phyloP scores from a whole-genome alignment of 225 moss, liverwort and hornwort genomes.

The Bryum argenteum region DNA sequence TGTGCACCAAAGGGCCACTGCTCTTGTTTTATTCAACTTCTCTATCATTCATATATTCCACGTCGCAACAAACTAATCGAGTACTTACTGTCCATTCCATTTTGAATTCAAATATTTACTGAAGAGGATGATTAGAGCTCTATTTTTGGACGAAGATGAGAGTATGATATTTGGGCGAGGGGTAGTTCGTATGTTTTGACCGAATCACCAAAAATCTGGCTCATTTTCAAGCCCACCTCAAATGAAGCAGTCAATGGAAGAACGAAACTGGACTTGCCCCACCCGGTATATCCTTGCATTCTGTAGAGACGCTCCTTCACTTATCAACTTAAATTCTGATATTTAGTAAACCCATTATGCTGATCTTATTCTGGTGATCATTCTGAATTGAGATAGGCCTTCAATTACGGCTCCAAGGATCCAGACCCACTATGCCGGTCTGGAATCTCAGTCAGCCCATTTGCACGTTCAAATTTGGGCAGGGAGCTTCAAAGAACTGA shows the following conservation, averaged over 20 bases:
- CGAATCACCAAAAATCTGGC: background rate
- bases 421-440: background rate
- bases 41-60: background rate
- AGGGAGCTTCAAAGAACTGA: no score
- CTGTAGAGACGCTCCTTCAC: background rate
- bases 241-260: constrained; percentile 4
- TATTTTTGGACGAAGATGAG: no score
- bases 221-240: background rate
- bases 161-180: no score
- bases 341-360: background rate
- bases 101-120: background rate
- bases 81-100: background rate
- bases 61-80: background rate
- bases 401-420: background rate
- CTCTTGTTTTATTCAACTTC: background rate
- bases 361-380: background rate
- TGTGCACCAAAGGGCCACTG: background rate
- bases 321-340: background rate
- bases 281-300: constrained; percentile 8
- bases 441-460: background rate
- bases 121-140: no score
- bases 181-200: no score
- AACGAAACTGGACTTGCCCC: no score
- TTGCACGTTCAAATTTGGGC: background rate
- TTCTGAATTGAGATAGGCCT: background rate